Evolutionary conservation across 2,329 filamentous ascomycete genomes (phyloP).

Genomic region (Aureobasidium sp.): DNA sequence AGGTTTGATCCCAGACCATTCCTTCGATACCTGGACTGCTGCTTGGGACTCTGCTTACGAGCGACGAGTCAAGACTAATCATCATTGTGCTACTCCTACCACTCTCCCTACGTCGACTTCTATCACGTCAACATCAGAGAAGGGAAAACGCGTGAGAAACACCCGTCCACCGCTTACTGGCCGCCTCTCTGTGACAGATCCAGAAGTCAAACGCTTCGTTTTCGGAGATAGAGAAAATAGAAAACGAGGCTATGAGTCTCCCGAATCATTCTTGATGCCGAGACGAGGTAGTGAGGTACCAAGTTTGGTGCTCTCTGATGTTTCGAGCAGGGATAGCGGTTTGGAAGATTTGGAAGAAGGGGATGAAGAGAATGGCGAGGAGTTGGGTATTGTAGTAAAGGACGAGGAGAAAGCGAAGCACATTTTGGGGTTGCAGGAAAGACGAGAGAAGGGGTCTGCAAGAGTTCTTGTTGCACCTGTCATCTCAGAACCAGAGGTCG

Average conservation of each 20-base stretch:
- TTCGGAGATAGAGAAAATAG: background rate
- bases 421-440: no score
- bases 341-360: background rate
- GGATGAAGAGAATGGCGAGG: background rate
- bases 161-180: background rate
- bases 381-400: background rate
- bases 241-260: background rate
- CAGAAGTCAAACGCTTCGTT: background rate
- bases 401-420: no score
- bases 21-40: background rate
- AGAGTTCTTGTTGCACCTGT: no score
- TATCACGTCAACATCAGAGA: background rate
- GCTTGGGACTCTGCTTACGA: conserved; percentile 6
- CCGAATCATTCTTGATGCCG: background rate
- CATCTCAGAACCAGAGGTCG: no score
- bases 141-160: background rate
- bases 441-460: no score
- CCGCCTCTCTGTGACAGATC: background rate
- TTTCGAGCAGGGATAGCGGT: background rate
- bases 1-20: background rate
- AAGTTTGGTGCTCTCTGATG: background rate
- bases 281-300: conserved; percentile 3
- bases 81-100: background rate
- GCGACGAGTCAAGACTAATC: background rate
- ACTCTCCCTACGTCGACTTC: background rate